These are phyloP conservation scores for Collybia sordida DNA, from an alignment of 768 basidiomycete genomes.

Conservation along the genomic window DNA sequence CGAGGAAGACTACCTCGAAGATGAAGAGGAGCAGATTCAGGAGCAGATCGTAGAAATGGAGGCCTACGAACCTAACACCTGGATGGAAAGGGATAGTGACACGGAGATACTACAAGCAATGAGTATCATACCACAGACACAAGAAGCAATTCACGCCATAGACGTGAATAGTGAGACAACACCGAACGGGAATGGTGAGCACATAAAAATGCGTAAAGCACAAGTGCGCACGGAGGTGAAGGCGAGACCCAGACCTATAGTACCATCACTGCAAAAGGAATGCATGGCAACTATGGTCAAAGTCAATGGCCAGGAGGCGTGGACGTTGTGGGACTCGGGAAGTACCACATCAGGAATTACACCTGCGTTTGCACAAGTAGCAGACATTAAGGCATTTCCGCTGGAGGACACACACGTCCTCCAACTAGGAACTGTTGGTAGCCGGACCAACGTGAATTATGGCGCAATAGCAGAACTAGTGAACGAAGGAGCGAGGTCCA, in stretches of 20 bases:
- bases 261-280: not conserved
- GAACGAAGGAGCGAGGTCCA: not conserved
- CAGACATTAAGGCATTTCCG: conserved; percentile 8
- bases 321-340: conserved; percentile 21
- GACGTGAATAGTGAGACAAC: no score
- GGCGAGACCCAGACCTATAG: not conserved
- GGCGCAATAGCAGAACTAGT: conserved; percentile 14
- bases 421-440: conserved; percentile 31
- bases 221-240: not conserved
- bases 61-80: no score
- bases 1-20: no score
- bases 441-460: conserved; percentile 25
- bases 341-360: conserved; percentile 20
- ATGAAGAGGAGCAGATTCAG: no score
- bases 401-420: conserved; percentile 16
- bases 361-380: conserved; percentile 7
- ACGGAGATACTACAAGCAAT: no score
- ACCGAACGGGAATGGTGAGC: not conserved
- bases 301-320: conserved; percentile 9
- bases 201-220: no score
- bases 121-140: no score
- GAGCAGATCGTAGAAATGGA: no score
- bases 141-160: no score
- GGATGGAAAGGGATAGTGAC: no score
- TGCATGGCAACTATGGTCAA: conserved; percentile 5